These are phyloP conservation scores for Pisolithus thermaeus DNA, from an alignment of 1,284 basidiomycete genomes.

Conservation along the genomic window DNA sequence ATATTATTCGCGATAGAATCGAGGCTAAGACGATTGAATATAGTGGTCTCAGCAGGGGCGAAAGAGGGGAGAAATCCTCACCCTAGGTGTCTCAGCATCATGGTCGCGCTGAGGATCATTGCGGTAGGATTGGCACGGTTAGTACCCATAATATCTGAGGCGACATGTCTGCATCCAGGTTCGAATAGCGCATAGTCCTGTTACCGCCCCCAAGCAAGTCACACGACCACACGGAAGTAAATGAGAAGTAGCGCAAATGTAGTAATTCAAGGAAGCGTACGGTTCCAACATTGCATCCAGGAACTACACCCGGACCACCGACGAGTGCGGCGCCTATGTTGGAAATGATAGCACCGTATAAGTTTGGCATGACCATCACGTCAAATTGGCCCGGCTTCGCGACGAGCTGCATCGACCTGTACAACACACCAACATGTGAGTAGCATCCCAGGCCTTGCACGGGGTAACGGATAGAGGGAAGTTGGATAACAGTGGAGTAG, in stretches of 20 bases:
- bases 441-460: background rate
- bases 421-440: background rate
- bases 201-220: conserved; percentile 4
- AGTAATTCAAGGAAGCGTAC: conserved; percentile 39
- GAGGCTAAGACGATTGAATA: conserved; percentile 41
- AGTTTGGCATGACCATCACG: conserved; percentile 98
- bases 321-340: conserved; percentile 99
- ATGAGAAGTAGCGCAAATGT: background rate
- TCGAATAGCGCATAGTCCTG: conserved; percentile 98
- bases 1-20: conserved; percentile 95
- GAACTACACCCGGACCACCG: conserved; percentile 96
- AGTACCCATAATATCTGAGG: conserved; percentile 96
- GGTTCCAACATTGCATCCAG: conserved; percentile 96
- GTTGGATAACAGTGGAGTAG: background rate
- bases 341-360: conserved; percentile 96
- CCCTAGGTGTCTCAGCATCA: conserved; percentile 99
- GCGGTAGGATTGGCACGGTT: conserved; percentile 98
- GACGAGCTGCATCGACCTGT: conserved; percentile 96
- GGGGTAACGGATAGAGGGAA: background rate
- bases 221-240: conserved; percentile 2
- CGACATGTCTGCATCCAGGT: conserved; percentile 98
- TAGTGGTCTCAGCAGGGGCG: background rate
- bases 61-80: conserved; percentile 28
- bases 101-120: conserved; percentile 96
- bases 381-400: conserved; percentile 94